A percentile compares a stretch with the other conserved stretches of the same genome.
Evolutionary conservation across 2,329 filamentous ascomycete species (phyloP).

Genomic region (Paraphaeosphaeria sporulosa): DNA sequence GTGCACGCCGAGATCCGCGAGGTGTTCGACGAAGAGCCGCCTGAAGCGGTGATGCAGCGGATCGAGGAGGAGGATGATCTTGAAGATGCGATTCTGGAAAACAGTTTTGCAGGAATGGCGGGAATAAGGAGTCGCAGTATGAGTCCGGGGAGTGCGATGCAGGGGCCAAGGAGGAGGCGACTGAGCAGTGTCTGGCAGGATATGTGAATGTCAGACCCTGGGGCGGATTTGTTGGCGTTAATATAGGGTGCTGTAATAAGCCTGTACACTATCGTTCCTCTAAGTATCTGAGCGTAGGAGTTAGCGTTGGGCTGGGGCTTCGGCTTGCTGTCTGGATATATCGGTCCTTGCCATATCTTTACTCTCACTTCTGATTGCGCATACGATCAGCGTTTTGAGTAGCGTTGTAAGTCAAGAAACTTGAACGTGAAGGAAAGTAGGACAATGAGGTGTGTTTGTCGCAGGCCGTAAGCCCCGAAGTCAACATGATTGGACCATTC

Average conservation of each 20-base stretch:
- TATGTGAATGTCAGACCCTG: background rate
- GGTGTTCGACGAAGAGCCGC: constrained; percentile 76
- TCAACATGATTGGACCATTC: too few species aligned
- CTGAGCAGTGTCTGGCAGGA: constrained; percentile 47
- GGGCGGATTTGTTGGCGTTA: background rate
- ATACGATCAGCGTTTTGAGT: too few species aligned
- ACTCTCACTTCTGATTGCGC: too few species aligned
- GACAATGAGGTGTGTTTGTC: too few species aligned
- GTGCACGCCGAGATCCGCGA: constrained; percentile 75
- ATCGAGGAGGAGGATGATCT: constrained; percentile 60
- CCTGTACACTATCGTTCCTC: too few species aligned
- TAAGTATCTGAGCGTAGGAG: background rate
- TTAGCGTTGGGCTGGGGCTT: background rate
- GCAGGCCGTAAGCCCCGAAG: too few species aligned
- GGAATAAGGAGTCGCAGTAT: constrained; percentile 32
- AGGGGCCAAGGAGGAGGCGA: constrained; percentile 39
- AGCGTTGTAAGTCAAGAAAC: too few species aligned
- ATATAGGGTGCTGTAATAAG: background rate
- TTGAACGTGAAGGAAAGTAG: too few species aligned
- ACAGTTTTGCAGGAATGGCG: constrained; percentile 42
- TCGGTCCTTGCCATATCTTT: too few species aligned
- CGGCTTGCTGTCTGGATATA: background rate
- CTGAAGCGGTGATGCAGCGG: constrained; percentile 59
- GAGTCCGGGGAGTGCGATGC: constrained; percentile 38
- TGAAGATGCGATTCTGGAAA: constrained; percentile 53